phyloP scores from a whole-genome alignment of 208 protist species.

The Trypanosoma lewisi region DNA sequence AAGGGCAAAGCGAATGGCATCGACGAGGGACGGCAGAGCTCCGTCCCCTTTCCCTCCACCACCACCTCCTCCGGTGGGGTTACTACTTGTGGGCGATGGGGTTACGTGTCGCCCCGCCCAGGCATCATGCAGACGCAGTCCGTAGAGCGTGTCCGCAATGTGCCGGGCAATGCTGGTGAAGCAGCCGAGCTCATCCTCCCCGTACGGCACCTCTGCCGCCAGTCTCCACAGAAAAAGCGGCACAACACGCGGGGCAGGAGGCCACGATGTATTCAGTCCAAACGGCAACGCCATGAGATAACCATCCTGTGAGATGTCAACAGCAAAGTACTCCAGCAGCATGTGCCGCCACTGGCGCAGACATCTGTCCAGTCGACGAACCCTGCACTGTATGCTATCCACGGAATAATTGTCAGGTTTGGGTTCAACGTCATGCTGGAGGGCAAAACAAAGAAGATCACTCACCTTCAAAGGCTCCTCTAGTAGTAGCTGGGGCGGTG shows the following conservation, averaged over 20 bases:
- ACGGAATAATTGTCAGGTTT: conserved; percentile 7
- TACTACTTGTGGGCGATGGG: neutral
- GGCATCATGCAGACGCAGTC: conserved; percentile 22
- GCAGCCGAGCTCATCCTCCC: conserved; percentile 59
- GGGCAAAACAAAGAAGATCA: conserved; percentile 48
- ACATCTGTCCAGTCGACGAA: conserved; percentile 43
- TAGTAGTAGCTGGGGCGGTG: conserved; percentile 40
- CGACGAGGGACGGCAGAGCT: conserved; percentile 18
- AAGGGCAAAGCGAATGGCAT: conserved; percentile 57
- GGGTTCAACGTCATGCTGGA: conserved; percentile 48
- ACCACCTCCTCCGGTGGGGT: conserved; percentile 2
- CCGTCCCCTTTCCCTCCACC: neutral
- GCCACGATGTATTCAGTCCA: conserved; percentile 63
- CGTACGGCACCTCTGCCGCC: conserved; percentile 69
- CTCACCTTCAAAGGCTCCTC: conserved; percentile 33
- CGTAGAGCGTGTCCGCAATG: conserved; percentile 73
- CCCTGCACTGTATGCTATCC: conserved; percentile 28
- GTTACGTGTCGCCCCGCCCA: neutral
- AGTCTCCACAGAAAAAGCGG: conserved; percentile 65
- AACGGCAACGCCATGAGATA: conserved; percentile 53
- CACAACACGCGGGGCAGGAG: conserved; percentile 56
- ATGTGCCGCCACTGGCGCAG: conserved; percentile 62
- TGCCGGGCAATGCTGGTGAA: conserved; percentile 68
- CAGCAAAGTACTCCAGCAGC: conserved; percentile 80
- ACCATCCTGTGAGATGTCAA: conserved; percentile 51